A percentile compares a stretch with the other conserved stretches of the same genome.
Evolutionary conservation across 805 yeast species (phyloP).

Genomic region (Starmera caribaea): DNA sequence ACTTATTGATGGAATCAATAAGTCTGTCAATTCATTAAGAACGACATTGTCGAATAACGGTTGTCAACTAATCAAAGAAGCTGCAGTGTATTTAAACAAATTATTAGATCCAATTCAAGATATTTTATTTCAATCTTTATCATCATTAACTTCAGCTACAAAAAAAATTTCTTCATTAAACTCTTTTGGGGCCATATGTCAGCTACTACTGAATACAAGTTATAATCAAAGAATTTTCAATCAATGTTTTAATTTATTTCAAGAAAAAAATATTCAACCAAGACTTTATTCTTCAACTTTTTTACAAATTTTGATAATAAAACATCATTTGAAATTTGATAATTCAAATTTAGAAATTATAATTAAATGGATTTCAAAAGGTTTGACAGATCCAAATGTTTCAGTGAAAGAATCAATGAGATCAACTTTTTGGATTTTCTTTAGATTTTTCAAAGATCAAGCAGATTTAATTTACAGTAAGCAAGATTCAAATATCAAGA

Average conservation of each 20-base stretch:
- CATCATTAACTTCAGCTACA: constrained; percentile 26
- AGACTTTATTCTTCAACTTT: constrained; percentile 62
- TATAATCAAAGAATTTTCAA: constrained; percentile 42
- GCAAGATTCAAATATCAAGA: constrained; percentile 30
- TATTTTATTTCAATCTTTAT: constrained; percentile 22
- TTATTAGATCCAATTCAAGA: constrained; percentile 24
- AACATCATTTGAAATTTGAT: constrained; percentile 32
- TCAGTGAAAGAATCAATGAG: constrained; percentile 71
- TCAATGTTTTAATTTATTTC: constrained; percentile 39
- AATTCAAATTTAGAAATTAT: constrained; percentile 29
- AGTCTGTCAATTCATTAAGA: constrained; percentile 63
- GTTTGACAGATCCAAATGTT: constrained; percentile 73
- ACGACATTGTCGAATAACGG: constrained; percentile 75
- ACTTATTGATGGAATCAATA: constrained; percentile 51
- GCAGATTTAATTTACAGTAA: constrained; percentile 27
- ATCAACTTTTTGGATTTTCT: constrained; percentile 62
- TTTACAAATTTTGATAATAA: constrained; percentile 51
- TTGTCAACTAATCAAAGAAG: constrained; percentile 68
- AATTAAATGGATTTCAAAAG: constrained; percentile 43
- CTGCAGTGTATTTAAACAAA: constrained; percentile 20
- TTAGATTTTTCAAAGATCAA: constrained; percentile 40
- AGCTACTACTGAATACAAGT: constrained; percentile 45
- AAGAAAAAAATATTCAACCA: constrained; percentile 66
- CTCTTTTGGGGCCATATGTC: constrained; percentile 30
- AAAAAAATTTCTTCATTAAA: constrained; percentile 26